A percentile compares a stretch with the other conserved stretches of the same genome.
Evolutionary conservation across 768 basidiomycete species (phyloP).

Genomic region (Xanthoconium stramineum): DNA sequence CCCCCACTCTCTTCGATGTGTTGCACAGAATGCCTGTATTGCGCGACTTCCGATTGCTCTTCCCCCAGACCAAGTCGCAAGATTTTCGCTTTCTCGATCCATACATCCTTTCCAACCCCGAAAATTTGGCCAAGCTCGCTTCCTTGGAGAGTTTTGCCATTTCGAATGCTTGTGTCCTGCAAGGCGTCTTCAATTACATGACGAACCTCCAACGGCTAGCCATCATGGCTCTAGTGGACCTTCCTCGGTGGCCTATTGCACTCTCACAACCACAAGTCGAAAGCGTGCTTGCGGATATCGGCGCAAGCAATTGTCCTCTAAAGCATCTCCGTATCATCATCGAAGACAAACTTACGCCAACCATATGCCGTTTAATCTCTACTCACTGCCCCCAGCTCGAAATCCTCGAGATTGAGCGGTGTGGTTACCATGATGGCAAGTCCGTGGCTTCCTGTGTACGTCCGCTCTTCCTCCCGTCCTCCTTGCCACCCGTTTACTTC

Average conservation of each 20-base stretch:
- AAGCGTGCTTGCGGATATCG: constrained; percentile 26
- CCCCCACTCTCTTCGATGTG: constrained; percentile 26
- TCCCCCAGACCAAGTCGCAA: constrained; percentile 27
- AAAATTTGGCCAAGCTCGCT: constrained; percentile 28
- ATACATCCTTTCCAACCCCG: constrained; percentile 16
- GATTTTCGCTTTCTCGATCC: constrained; percentile 29
- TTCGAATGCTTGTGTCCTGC: constrained; percentile 33
- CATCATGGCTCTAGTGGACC: constrained; percentile 33
- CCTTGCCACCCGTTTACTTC: constrained; percentile 9
- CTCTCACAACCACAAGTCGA: constrained; percentile 34
- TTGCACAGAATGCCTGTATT: constrained; percentile 30
- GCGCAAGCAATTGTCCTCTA: constrained; percentile 31
- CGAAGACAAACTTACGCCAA: constrained; percentile 35
- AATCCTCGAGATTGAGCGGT: constrained; percentile 33
- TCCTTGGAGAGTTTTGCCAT: constrained; percentile 35
- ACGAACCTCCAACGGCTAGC: constrained; percentile 28
- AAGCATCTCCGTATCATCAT: constrained; percentile 34
- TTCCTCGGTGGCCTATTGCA: constrained; percentile 36
- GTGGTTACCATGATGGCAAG: constrained; percentile 37
- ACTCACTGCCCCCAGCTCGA: constrained; percentile 31
- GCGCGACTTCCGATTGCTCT: constrained; percentile 31
- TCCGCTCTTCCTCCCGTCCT: constrained; percentile 20
- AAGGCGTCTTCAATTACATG: constrained; percentile 30
- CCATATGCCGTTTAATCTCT: constrained; percentile 29
- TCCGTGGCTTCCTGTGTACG: constrained; percentile 34